A percentile compares a stretch with the other conserved stretches of the same genome.
phyloP scores from a whole-genome alignment of 2,329 filamentous ascomycete species.

The Blastomyces silverae region DNA sequence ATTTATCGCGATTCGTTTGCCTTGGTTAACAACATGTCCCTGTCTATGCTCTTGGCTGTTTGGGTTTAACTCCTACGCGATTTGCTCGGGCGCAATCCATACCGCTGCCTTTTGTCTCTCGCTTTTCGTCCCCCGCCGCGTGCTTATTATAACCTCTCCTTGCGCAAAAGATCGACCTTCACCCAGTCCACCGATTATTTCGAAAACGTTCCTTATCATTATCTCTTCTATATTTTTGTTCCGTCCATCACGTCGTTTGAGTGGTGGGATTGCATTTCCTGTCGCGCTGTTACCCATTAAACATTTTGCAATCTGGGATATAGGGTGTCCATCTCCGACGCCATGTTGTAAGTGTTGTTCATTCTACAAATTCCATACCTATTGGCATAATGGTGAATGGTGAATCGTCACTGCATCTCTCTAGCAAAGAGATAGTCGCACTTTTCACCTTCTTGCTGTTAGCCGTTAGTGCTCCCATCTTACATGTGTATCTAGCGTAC shows the following conservation, averaged over 20 bases:
- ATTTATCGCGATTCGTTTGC: not conserved
- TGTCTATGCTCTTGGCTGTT: not conserved
- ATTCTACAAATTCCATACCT: not conserved
- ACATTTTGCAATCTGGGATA: not conserved
- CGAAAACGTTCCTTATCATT: not conserved
- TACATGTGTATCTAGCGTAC: conserved; percentile 55
- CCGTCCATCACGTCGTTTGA: not conserved
- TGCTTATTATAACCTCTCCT: no score
- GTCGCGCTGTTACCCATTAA: not conserved
- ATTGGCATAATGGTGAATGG: not conserved
- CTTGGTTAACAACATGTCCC: not conserved
- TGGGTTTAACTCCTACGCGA: not conserved
- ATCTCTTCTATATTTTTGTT: not conserved
- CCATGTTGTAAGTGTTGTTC: conserved; percentile 25
- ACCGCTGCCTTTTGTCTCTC: not conserved
- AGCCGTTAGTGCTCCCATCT: conserved; percentile 32
- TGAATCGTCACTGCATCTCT: not conserved
- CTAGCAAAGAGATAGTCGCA: not conserved
- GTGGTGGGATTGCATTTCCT: not conserved
- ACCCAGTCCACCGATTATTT: not conserved
- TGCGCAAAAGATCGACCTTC: not conserved
- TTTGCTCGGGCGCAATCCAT: not conserved
- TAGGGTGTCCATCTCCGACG: conserved; percentile 12
- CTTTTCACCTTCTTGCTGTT: not conserved
- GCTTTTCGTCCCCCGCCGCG: no score